Percentiles rank a stretch among this genome's conserved stretches.
phyloP scores from a whole-genome alignment of 768 basidiomycete genomes.

The Ramaria sp. region DNA sequence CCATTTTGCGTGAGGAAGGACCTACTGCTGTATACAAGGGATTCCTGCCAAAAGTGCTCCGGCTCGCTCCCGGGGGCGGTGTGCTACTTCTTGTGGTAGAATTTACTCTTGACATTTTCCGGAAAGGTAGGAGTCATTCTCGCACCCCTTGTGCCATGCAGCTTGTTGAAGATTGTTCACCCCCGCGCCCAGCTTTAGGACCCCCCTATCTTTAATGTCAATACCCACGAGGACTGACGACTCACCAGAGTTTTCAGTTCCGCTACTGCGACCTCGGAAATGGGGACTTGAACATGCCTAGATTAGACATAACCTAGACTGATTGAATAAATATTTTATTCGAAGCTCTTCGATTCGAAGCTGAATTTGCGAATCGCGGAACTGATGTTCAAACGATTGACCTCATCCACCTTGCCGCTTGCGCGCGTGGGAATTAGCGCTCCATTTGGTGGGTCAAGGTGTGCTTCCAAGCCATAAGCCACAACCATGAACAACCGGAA shows the following conservation, averaged over 20 bases:
- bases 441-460: neutral
- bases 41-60: slow-evolving; percentile 89
- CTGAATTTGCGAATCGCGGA: neutral
- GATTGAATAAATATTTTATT: neutral
- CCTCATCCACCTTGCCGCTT: too few relatives aligned
- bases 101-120: slow-evolving; percentile 67
- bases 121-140: slow-evolving; percentile 40
- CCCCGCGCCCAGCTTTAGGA: slow-evolving; percentile 29
- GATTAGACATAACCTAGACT: neutral
- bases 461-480: neutral
- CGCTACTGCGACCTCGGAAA: too few relatives aligned
- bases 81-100: slow-evolving; percentile 91
- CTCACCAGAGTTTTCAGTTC: too few relatives aligned
- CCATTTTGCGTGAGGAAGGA: slow-evolving; percentile 83
- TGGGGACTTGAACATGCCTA: too few relatives aligned
- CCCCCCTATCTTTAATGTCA: slow-evolving; percentile 36
- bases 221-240: neutral
- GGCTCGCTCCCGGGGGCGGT: slow-evolving; percentile 93
- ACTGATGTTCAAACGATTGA: neutral
- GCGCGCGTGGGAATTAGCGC: neutral
- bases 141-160: neutral
- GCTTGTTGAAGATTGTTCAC: slow-evolving; percentile 2
- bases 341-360: neutral
- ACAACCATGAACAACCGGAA: slow-evolving; percentile 6
- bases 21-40: slow-evolving; percentile 84